Percentiles rank a stretch among this genome's conserved stretches.
phyloP scores from a whole-genome alignment of 2,329 filamentous ascomycete genomes.

The Microdochium trichocladiopsis region DNA sequence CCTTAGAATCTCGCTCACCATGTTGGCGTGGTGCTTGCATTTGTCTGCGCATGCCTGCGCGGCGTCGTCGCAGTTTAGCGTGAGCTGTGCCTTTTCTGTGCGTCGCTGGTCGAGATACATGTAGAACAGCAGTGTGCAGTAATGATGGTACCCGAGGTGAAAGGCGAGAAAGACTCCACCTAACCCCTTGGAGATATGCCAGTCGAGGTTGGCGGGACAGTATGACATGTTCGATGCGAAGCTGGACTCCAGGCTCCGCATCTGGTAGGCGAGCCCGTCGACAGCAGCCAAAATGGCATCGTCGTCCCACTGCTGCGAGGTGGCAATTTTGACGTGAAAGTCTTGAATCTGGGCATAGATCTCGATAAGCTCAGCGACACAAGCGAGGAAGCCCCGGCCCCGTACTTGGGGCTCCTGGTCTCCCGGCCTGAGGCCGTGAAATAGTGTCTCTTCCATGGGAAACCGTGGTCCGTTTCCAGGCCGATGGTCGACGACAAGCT shows the following conservation, averaged over 20 bases:
- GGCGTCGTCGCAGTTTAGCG: conserved; percentile 7
- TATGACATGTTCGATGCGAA: neutral
- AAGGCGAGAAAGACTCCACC: conserved; percentile 24
- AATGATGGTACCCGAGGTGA: conserved; percentile 26
- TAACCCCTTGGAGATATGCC: conserved; percentile 14
- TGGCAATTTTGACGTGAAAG: conserved; percentile 18
- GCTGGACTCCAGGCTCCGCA: conserved; percentile 10
- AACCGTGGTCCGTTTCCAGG: conserved; percentile 5
- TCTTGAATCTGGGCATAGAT: conserved; percentile 24
- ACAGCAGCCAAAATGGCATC: conserved; percentile 13
- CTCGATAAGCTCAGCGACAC: conserved; percentile 23
- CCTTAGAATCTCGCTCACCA: conserved; percentile 19
- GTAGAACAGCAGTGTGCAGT: conserved; percentile 23
- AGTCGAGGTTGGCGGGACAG: conserved; percentile 10
- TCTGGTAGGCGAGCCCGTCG: conserved; percentile 10
- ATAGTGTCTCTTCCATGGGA: conserved; percentile 21
- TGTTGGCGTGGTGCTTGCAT: conserved; percentile 21
- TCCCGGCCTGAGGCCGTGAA: conserved; percentile 12
- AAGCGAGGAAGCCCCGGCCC: conserved; percentile 18
- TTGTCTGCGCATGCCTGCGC: conserved; percentile 18
- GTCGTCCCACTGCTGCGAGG: conserved; percentile 20
- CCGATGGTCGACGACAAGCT: conserved; percentile 3
- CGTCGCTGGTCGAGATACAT: conserved; percentile 23
- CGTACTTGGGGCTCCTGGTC: conserved; percentile 12
- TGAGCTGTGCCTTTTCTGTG: conserved; percentile 6